Evolutionary conservation across 495 filamentous ascomycete genomes (phyloP).

Genomic region (Platismatia glauca): DNA sequence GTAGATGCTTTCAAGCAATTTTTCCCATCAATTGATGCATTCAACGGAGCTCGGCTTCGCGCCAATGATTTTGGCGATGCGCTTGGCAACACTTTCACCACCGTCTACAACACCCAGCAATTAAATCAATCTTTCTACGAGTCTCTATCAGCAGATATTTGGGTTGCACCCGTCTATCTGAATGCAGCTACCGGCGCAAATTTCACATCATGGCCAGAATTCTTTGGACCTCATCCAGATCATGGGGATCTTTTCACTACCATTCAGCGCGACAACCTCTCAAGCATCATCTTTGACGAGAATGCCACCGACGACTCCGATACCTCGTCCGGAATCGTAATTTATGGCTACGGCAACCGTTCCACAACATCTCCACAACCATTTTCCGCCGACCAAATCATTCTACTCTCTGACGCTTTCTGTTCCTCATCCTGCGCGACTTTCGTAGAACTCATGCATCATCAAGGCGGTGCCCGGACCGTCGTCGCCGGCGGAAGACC

Average conservation of each 20-base stretch:
- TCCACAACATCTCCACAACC: slow-evolving; percentile 28
- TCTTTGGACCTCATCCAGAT: slow-evolving; percentile 38
- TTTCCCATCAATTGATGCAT: slow-evolving; percentile 40
- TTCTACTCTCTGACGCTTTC: slow-evolving; percentile 40
- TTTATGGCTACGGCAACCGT: slow-evolving; percentile 30
- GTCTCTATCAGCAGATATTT: slow-evolving; percentile 29
- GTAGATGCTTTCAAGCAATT: slow-evolving; percentile 41
- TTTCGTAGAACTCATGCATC: slow-evolving; percentile 46
- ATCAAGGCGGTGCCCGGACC: slow-evolving; percentile 39
- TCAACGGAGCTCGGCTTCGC: slow-evolving; percentile 37
- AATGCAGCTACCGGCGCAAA: slow-evolving; percentile 36
- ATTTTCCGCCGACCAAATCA: slow-evolving; percentile 44
- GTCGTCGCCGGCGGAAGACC: slow-evolving; percentile 43
- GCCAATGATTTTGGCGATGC: slow-evolving; percentile 34
- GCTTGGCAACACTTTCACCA: slow-evolving; percentile 36
- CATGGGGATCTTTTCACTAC: slow-evolving; percentile 41
- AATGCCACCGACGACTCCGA: slow-evolving; percentile 8
- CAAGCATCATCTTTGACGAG: slow-evolving; percentile 36
- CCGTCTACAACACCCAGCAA: slow-evolving; percentile 25
- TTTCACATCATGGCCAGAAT: slow-evolving; percentile 47
- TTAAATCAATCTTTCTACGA: slow-evolving; percentile 19
- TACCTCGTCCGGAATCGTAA: slow-evolving; percentile 27
- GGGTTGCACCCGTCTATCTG: slow-evolving; percentile 34
- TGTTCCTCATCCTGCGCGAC: slow-evolving; percentile 45
- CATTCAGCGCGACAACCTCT: slow-evolving; percentile 40